Percentiles rank a stretch among this genome's conserved stretches.
phyloP scores from a whole-genome alignment of 208 protist genomes.

The Trypanosoma cruzi region DNA sequence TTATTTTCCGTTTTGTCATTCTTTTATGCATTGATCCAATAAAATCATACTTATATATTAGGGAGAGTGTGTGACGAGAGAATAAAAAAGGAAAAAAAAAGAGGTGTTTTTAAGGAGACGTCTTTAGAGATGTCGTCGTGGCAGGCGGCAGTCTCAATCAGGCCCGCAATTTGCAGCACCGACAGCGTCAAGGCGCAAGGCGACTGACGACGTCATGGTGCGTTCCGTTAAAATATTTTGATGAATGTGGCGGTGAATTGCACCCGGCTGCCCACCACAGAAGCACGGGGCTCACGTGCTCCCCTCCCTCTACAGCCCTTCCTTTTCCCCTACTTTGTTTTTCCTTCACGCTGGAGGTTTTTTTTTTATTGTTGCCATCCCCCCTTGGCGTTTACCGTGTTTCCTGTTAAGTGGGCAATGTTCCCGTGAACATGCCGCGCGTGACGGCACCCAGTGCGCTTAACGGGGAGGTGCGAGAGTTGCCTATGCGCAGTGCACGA shows the following conservation, averaged over 20 bases:
- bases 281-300: conserved; percentile 27
- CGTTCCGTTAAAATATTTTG: conserved; percentile 30
- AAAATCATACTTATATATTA: too few species aligned
- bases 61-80: not conserved
- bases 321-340: conserved; percentile 6
- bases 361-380: conserved; percentile 9
- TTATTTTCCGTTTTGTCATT: too few species aligned
- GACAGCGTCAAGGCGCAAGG: not conserved
- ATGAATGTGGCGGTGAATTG: conserved; percentile 28
- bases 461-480: not conserved
- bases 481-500: not conserved
- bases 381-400: not conserved
- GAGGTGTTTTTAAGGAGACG: not conserved
- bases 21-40: too few species aligned
- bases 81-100: not conserved
- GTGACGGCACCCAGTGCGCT: conserved; percentile 12
- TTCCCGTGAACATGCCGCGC: too few species aligned
- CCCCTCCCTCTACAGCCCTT: conserved; percentile 5
- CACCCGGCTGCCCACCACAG: conserved; percentile 28
- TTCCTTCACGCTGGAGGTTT: conserved; percentile 6
- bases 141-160: conserved; percentile 21
- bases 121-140: not conserved
- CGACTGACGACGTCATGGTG: conserved; percentile 3
- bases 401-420: not conserved
- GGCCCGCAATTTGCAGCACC: conserved; percentile 5